Evolutionary conservation across 257 asterid species (phyloP).

Genomic region (Paulownia fortunei): DNA sequence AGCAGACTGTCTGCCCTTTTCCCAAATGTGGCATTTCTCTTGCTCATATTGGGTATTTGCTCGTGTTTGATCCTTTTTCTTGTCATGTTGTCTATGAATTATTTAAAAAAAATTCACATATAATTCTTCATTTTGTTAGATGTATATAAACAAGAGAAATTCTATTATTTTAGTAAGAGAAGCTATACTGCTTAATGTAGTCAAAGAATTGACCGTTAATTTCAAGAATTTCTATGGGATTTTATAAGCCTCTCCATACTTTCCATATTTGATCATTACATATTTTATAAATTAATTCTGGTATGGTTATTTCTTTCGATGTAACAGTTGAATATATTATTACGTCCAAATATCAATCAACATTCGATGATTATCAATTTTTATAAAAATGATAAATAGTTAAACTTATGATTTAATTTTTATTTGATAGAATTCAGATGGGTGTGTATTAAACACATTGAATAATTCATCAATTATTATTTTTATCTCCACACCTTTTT

Average conservation of each 20-base stretch:
- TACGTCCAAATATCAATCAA: no score
- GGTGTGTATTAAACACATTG: no score
- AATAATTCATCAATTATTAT: no score
- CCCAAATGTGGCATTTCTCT: conserved; percentile 24
- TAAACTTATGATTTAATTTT: no score
- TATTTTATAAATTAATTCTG: no score
- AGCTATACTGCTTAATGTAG: neutral
- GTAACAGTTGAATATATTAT: no score
- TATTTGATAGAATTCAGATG: no score
- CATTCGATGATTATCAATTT: no score
- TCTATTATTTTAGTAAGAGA: neutral
- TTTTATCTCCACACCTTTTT: no score
- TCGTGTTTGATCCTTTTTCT: conserved; percentile 32
- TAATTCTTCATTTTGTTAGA: neutral
- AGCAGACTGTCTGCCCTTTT: conserved; percentile 27
- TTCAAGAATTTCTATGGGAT: neutral
- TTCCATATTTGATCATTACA: neutral
- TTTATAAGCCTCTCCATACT: neutral
- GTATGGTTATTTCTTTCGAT: no score
- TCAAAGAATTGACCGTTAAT: neutral
- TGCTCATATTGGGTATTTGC: conserved; percentile 1
- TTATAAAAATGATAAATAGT: no score
- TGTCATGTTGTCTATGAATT: conserved; percentile 23
- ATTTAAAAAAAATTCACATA: no score
- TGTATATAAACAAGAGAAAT: conserved; percentile 1